Conservation (phyloP, 306 rosid genomes). For the Sechiopsis laciniata region DNA sequence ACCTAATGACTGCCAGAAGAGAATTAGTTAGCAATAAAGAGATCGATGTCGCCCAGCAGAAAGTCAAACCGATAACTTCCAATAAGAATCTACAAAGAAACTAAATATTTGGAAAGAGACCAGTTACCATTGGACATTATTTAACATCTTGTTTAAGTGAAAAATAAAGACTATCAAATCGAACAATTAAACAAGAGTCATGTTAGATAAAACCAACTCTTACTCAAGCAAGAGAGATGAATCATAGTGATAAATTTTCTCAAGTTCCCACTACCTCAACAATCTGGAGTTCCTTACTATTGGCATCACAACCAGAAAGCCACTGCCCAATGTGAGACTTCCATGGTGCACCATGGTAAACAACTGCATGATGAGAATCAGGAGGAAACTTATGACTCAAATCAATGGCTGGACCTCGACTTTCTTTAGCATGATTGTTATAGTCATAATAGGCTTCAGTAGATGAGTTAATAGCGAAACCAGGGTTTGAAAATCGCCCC, state of each 20-base stretch:
- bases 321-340: slow-evolving; percentile 79
- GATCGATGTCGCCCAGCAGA: background rate
- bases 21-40: background rate
- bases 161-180: background rate
- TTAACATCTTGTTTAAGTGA: background rate
- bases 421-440: too few relatives aligned
- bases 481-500: too few relatives aligned
- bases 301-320: slow-evolving; percentile 75
- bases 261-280: slow-evolving; percentile 53
- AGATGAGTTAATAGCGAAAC: too few relatives aligned
- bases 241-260: background rate
- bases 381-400: slow-evolving; percentile 40
- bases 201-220: background rate
- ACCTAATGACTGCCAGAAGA: slow-evolving; percentile 57
- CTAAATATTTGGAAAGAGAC: background rate
- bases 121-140: background rate
- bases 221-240: background rate
- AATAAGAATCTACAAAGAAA: background rate
- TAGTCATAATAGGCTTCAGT: too few relatives aligned
- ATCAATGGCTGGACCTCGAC: slow-evolving; percentile 19
- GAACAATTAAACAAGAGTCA: background rate
- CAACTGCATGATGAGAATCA: slow-evolving; percentile 60
- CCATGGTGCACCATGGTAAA: slow-evolving; percentile 82
- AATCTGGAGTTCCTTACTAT: slow-evolving; percentile 50
- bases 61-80: background rate